Conservation (phyloP, 441 rosid genomes). For the Mallotus japonicus region DNA sequence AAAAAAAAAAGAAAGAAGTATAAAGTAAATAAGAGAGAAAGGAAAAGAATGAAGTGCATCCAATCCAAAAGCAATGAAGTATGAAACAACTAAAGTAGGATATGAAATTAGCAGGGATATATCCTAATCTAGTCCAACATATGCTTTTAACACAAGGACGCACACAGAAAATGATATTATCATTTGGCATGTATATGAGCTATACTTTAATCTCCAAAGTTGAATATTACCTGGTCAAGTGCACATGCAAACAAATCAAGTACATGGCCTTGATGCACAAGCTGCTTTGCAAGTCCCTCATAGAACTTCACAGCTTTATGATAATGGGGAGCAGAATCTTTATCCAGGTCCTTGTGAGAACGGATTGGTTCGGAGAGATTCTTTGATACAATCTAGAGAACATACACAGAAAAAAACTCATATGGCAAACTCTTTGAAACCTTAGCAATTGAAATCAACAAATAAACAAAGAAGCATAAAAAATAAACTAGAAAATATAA, state of each 20-base stretch:
- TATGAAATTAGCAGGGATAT: background rate
- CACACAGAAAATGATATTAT: background rate
- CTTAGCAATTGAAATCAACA: background rate
- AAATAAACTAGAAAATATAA: background rate
- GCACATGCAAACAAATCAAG: constrained; percentile 94
- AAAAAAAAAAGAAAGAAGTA: too few relatives aligned
- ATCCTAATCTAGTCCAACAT: background rate
- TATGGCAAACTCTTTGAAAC: background rate
- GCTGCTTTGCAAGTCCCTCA: constrained; percentile 77
- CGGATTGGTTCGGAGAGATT: constrained; percentile 87
- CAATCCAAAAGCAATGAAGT: too few relatives aligned
- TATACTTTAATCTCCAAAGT: background rate
- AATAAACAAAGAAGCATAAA: background rate
- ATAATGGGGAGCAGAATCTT: constrained; percentile 73
- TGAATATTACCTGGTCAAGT: constrained; percentile 75
- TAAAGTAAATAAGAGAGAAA: too few relatives aligned
- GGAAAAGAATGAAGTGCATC: too few relatives aligned
- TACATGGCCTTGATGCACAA: constrained; percentile 95
- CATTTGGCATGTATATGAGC: too few relatives aligned
- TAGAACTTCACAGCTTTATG: constrained; percentile 80
- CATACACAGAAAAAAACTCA: background rate
- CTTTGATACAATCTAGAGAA: constrained; percentile 67
- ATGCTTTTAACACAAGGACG: background rate
- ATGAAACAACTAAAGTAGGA: background rate
- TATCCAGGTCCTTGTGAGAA: constrained; percentile 87